Evolutionary conservation across 768 basidiomycete species (phyloP), one percentile per base, ranked within the genome.

Genomic region (Psilocybe sp.): DNA sequence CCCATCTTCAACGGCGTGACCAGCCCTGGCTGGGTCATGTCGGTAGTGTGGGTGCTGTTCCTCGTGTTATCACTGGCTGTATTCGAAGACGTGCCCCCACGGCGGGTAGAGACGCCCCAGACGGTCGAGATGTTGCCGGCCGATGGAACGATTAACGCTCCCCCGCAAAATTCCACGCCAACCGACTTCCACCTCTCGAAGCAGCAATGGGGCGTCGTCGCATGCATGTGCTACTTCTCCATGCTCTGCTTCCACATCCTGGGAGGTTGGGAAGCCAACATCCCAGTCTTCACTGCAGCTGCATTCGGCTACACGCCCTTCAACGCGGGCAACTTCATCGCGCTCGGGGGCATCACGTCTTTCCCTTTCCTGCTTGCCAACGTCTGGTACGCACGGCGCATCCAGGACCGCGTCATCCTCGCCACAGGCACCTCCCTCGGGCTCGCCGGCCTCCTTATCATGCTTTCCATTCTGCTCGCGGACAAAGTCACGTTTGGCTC

Each of bases 201-300:
- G 7, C 46, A 51, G 14, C 65, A 66, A 49, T 79, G 77, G 75
- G 80, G 79, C 18, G 77, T 82, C 49, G 70, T 79, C 16, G 55
- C 72, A 36, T 82, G 78, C 60, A 84, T 87, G 80, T 86, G 82
- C 62, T 87, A 82, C 78, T 82, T 79, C 58, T 75, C 82, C 40
- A 84, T 84, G 79, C 73, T 80, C 15, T 83, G 77, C 64, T 87
- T 85, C 70, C 84, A 86, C 66, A 73, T 85, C 60, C 78, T 87
- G 49, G 83, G 81, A 7, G 76, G 78, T 11, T 86, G 82, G 83
- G 84, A 87, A 63, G 71, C 80, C 42, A 85, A 84, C 63, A 77
- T 86, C 44, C 84, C 83, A 34, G 75, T 85, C 49, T 85, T 78
- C 60, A 74, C 78, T 16, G 74, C 76, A 41, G 59, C 56, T 16